Base-by-base conservation (phyloP, 805 yeast genomes). In the Danielia oregonensis region DNA sequence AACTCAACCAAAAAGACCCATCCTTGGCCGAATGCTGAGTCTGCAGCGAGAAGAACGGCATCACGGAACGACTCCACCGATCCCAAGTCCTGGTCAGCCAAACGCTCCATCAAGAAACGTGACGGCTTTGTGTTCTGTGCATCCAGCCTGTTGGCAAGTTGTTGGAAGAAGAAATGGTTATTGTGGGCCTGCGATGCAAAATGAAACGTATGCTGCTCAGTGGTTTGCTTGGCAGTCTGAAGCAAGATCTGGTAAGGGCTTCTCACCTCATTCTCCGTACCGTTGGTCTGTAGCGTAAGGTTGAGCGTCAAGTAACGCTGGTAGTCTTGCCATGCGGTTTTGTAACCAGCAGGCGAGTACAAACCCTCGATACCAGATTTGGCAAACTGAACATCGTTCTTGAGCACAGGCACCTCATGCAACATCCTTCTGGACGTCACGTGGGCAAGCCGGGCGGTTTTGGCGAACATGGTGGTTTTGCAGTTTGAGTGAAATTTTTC, bases 111-210 rank as follows among this genome's bases (percentile, higher is more conserved):
- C 35, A 67, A 51, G 17, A 54, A 51, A 43, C 70, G 55, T 11
- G 63, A 56, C 9, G 73, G 72, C 42, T 52, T 46, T 11, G 71
- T 61, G 21, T 48, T 36, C 23, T 45, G 32, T 5, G 71, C 70
- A 26, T 48, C 54, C 4, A 51, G 36, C 37, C 53, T 52, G 45
- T 59, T 56, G 9, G 61, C 46, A 30, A 81, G 63, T 51, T 83
- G 84, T 57, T 82, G 78, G 52, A 88, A 79, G 51, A 84, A 87
- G 32, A 93, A 71, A 62, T 91, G 98, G 65, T 93, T 93, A 63
- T 88, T 89, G 65, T 85, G 91, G 2, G 88, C 80, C 56, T 85
- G 95, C 4, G 96, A 85, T 3, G 97, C 97, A 52, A 73, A 77
- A 62, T 89, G 93, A 70, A 82, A 89, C n/a, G 76, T 60, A 36